Evolutionary conservation across 2,329 filamentous ascomycete species (phyloP).

Genomic region (Colletotrichum karsti): DNA sequence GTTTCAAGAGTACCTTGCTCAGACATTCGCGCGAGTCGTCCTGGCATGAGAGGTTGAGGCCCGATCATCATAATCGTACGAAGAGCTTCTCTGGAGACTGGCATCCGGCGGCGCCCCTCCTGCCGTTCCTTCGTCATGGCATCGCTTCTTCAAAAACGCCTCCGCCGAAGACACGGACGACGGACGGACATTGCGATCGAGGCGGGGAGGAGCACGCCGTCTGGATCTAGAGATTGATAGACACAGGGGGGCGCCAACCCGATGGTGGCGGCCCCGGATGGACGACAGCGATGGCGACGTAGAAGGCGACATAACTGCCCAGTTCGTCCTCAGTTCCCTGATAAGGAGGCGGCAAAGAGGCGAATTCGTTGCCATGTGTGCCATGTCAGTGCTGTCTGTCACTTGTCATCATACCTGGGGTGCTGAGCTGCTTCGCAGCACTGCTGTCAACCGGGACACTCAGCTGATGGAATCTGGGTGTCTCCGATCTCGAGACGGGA

Average conservation of each 20-base stretch:
- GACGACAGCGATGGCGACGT: background rate
- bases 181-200: background rate
- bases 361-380: background rate
- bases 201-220: constrained; percentile 3
- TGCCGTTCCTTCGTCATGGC: constrained; percentile 8
- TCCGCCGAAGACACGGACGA: background rate
- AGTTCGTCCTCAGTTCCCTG: background rate
- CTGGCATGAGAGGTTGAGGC: constrained; percentile 1
- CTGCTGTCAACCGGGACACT: background rate
- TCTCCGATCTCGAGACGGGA: background rate
- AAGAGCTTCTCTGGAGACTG: background rate
- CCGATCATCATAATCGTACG: constrained; percentile 19
- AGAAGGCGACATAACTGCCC: background rate
- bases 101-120: background rate
- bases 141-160: background rate
- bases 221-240: constrained; percentile 10
- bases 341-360: background rate
- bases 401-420: background rate
- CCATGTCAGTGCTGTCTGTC: background rate
- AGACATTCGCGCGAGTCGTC: constrained; percentile 23
- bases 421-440: background rate
- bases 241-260: constrained; percentile 2
- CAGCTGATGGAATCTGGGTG: background rate
- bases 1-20: constrained; percentile 25
- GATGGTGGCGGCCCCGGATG: background rate